These are phyloP conservation scores for Lithospermum erythrorhizon DNA, from an alignment of 257 asterid species.

Conservation along the genomic window DNA sequence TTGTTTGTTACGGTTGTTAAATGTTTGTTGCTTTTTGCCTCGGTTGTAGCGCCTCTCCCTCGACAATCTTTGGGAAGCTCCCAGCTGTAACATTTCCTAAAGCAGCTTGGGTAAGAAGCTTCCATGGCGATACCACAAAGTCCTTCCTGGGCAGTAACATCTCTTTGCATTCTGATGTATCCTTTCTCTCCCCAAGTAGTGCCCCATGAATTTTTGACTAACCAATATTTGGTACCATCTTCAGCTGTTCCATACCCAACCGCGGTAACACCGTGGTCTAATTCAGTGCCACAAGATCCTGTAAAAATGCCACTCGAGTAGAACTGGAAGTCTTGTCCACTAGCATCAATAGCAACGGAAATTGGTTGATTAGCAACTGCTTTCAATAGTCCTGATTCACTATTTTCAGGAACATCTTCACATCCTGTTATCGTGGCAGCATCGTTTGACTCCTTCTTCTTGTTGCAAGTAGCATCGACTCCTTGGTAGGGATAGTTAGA, in stretches of 20 bases:
- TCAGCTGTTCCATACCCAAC: conserved; percentile 27
- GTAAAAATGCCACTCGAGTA: conserved; percentile 28
- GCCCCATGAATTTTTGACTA: conserved; percentile 36
- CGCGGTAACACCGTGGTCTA: conserved; percentile 31
- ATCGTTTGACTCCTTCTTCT: conserved; percentile 6
- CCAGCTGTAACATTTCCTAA: too few species aligned
- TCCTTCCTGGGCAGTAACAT: conserved; percentile 13
- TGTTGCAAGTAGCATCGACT: conserved; percentile 18
- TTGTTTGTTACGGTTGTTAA: too few species aligned
- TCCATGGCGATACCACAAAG: conserved; percentile 35
- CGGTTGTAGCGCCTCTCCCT: too few species aligned
- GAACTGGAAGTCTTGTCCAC: conserved; percentile 21
- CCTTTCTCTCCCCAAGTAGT: conserved; percentile 33
- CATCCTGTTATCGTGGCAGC: conserved; percentile 26
- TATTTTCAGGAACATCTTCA: conserved; percentile 27
- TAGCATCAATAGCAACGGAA: conserved; percentile 28
- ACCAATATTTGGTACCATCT: conserved; percentile 31
- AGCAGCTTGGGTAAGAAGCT: conserved; percentile 29
- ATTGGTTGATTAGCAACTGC: conserved; percentile 34
- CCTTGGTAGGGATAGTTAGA: conserved; percentile 23
- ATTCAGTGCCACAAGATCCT: conserved; percentile 23
- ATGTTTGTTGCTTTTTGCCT: too few species aligned
- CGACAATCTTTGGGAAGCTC: too few species aligned
- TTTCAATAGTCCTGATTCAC: conserved; percentile 25
- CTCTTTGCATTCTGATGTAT: conserved; percentile 27